These are phyloP conservation scores for Hemisphaericaspora nanyangensis DNA, from an alignment of 805 yeast genomes.

Conservation along the genomic window DNA sequence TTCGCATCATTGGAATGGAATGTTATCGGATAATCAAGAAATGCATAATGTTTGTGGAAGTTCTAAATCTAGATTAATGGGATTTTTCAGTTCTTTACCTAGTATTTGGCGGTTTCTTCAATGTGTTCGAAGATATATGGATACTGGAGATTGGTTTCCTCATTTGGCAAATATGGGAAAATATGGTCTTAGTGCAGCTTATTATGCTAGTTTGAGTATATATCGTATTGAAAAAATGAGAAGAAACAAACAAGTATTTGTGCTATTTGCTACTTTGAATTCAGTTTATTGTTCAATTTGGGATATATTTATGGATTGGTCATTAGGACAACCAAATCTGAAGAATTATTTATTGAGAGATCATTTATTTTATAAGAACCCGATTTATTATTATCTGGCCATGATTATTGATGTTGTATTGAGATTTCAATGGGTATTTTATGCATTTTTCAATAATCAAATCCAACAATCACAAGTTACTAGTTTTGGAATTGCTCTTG, in stretches of 20 bases:
- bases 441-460: constrained; percentile 70
- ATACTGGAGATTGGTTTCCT: constrained; percentile 95
- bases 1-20: constrained; percentile 63
- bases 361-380: constrained; percentile 59
- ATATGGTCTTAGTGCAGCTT: constrained; percentile 62
- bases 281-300: constrained; percentile 68
- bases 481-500: constrained; percentile 76
- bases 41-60: constrained; percentile 62
- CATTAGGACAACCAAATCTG: constrained; percentile 66
- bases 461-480: constrained; percentile 86
- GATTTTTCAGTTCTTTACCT: constrained; percentile 81
- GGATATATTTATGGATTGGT: constrained; percentile 98
- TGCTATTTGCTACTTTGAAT: constrained; percentile 70
- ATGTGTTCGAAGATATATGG: constrained; percentile 86
- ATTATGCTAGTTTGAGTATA: constrained; percentile 69
- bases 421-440: constrained; percentile 90
- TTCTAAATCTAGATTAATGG: constrained; percentile 68
- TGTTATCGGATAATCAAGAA: constrained; percentile 35
- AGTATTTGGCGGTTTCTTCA: constrained; percentile 88
- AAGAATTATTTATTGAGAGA: constrained; percentile 61
- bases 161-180: constrained; percentile 87
- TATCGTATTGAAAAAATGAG: constrained; percentile 59
- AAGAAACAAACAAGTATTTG: constrained; percentile 53
- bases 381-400: constrained; percentile 58
- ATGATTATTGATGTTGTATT: constrained; percentile 69